Percentiles rank a stretch among this genome's conserved stretches.
Evolutionary conservation across 1,284 basidiomycete species (phyloP).

Genomic region (Gastroboletus turbinatus): DNA sequence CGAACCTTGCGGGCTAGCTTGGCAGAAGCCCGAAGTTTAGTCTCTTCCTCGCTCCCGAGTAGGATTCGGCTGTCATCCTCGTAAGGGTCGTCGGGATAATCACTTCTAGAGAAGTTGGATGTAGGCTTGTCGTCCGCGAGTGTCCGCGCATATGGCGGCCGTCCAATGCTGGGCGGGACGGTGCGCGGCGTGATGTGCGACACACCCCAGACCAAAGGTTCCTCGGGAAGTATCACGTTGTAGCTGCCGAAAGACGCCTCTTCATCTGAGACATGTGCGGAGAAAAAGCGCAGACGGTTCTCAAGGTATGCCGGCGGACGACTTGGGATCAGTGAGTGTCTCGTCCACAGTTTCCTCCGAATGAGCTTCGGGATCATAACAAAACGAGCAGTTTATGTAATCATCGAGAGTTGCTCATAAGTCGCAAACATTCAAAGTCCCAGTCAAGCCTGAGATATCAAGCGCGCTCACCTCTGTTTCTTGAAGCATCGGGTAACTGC

Average conservation of each 20-base stretch:
- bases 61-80: slow-evolving; percentile 44
- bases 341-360: neutral
- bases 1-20: slow-evolving; percentile 62
- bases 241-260: slow-evolving; percentile 52
- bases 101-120: slow-evolving; percentile 15
- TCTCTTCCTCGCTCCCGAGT: slow-evolving; percentile 60
- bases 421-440: too few relatives aligned
- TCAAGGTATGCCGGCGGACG: neutral
- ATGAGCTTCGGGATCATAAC: slow-evolving; percentile 6
- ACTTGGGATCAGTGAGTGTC: neutral
- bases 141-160: slow-evolving; percentile 56
- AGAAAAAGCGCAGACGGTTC: slow-evolving; percentile 7
- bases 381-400: neutral
- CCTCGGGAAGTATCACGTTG: slow-evolving; percentile 62
- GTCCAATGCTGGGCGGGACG: slow-evolving; percentile 60
- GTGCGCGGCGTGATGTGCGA: slow-evolving; percentile 55
- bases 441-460: too few relatives aligned
- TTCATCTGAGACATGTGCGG: slow-evolving; percentile 6
- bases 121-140: slow-evolving; percentile 2
- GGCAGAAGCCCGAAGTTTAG: slow-evolving; percentile 56
- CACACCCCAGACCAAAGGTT: slow-evolving; percentile 65
- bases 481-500: neutral
- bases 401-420: too few relatives aligned
- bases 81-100: slow-evolving; percentile 28
- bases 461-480: neutral